Evolutionary conservation across 169 alveolate genomes (phyloP).

Genomic region (Cryptosporidium andersoni): DNA sequence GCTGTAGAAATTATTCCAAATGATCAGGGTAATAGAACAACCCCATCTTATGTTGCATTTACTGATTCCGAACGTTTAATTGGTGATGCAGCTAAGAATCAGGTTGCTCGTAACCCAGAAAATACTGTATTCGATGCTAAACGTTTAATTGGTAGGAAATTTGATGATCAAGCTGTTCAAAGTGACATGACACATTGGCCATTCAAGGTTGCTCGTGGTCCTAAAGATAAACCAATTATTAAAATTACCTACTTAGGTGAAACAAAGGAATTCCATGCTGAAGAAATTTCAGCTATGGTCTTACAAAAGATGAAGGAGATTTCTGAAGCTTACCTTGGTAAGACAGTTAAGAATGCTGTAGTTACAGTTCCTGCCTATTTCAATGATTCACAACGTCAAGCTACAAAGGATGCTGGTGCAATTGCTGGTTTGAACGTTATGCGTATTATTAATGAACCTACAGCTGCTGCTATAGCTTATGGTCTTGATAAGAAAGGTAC

Average conservation of each 20-base stretch:
- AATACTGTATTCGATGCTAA: slow-evolving; percentile 97
- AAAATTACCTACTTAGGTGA: slow-evolving; percentile 89
- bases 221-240: slow-evolving; percentile 88
- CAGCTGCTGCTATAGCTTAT: slow-evolving; percentile 99
- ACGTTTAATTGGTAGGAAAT: slow-evolving; percentile 95
- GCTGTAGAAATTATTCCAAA: slow-evolving; percentile 96
- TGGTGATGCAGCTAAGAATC: slow-evolving; percentile 98
- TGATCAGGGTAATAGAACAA: slow-evolving; percentile 98
- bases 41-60: slow-evolving; percentile 98
- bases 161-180: slow-evolving; percentile 90
- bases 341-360: slow-evolving; percentile 94
- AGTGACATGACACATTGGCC: slow-evolving; percentile 94
- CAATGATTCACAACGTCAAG: slow-evolving; percentile 98
- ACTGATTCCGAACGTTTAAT: slow-evolving; percentile 96
- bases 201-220: slow-evolving; percentile 88
- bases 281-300: slow-evolving; percentile 95
- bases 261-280: slow-evolving; percentile 90
- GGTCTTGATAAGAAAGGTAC: slow-evolving; percentile 93
- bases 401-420: slow-evolving; percentile 99
- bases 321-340: slow-evolving; percentile 95
- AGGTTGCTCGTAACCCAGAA: slow-evolving; percentile 94
- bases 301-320: slow-evolving; percentile 96
- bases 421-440: slow-evolving; percentile 98
- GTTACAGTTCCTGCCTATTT: slow-evolving; percentile 99
- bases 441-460: slow-evolving; percentile 98